Percentiles rank a stretch among this genome's conserved stretches.
phyloP scores from a whole-genome alignment of 1,139 yeast genomes.

The Debaryomyces sp. region DNA sequence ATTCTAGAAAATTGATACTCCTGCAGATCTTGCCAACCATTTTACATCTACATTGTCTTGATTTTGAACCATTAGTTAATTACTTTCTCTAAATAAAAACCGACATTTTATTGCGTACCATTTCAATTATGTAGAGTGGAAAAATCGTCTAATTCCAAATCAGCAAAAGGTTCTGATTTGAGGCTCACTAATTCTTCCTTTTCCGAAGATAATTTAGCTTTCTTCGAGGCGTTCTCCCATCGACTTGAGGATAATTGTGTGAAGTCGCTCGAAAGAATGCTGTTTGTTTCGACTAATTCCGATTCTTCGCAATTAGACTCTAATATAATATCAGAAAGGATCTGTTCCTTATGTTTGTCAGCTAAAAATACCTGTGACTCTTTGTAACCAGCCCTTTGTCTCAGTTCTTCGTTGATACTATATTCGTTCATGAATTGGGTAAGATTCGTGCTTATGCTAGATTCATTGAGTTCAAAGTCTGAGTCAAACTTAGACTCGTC shows the following conservation, averaged over 20 bases:
- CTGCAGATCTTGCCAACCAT: background rate
- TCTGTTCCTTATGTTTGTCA: background rate
- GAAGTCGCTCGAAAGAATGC: conserved; percentile 6
- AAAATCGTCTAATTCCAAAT: conserved; percentile 7
- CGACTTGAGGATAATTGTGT: conserved; percentile 4
- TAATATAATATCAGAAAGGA: conserved; percentile 4
- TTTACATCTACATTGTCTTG: background rate
- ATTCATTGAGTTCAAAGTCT: conserved; percentile 4
- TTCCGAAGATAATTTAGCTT: background rate
- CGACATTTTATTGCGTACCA: background rate
- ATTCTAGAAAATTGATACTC: conserved; percentile 1
- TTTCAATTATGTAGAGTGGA: background rate
- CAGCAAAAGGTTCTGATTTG: conserved; percentile 12
- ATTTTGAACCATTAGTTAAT: background rate
- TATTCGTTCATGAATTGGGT: conserved; percentile 6
- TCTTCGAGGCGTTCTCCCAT: background rate
- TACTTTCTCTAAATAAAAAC: background rate
- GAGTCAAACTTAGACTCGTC: conserved; percentile 4
- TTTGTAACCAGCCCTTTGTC: background rate
- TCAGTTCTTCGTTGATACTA: background rate
- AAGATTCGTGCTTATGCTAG: conserved; percentile 6
- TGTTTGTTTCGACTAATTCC: background rate
- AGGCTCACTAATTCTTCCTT: background rate
- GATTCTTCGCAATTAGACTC: background rate
- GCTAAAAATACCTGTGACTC: background rate